phyloP scores from a whole-genome alignment of 2,329 filamentous ascomycete species.

The Aspergillus latus region DNA sequence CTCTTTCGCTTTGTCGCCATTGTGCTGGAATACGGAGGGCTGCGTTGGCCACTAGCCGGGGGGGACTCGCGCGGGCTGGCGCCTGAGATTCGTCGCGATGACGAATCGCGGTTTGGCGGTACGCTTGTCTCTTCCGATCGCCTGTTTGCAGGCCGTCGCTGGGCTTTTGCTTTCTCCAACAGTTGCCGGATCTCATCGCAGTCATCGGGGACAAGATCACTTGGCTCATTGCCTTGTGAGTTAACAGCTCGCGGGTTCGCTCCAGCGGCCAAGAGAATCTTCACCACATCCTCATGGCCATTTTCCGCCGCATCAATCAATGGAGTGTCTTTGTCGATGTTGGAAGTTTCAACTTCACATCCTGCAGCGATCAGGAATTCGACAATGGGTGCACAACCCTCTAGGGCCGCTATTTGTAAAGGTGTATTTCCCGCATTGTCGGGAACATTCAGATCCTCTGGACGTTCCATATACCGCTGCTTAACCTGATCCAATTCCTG shows the following conservation, averaged over 20 bases:
- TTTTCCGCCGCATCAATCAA: slow-evolving; percentile 96
- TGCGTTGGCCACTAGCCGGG: slow-evolving; percentile 40
- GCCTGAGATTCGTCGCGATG: slow-evolving; percentile 45
- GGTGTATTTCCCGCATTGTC: slow-evolving; percentile 98
- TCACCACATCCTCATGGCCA: slow-evolving; percentile 84
- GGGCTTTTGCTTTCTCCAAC: slow-evolving; percentile 64
- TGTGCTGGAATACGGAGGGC: slow-evolving; percentile 38
- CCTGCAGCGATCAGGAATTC: slow-evolving; percentile 80
- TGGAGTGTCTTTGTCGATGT: slow-evolving; percentile 82
- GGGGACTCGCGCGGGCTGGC: slow-evolving; percentile 49
- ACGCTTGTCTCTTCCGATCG: slow-evolving; percentile 44
- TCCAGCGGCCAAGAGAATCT: slow-evolving; percentile 76
- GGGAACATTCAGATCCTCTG: slow-evolving; percentile 81
- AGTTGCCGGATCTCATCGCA: slow-evolving; percentile 74
- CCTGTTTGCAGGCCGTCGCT: slow-evolving; percentile 47
- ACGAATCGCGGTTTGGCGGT: slow-evolving; percentile 35
- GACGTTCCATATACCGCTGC: slow-evolving; percentile 71
- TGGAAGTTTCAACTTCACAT: slow-evolving; percentile 78
- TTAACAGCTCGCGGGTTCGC: slow-evolving; percentile 91
- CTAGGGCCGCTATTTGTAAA: slow-evolving; percentile 85
- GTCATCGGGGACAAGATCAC: slow-evolving; percentile 80
- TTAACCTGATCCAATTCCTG: slow-evolving; percentile 80
- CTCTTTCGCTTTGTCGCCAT: slow-evolving; percentile 44
- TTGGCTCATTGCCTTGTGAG: slow-evolving; percentile 85
- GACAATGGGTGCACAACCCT: slow-evolving; percentile 84